Base-by-base conservation (phyloP, 768 basidiomycete species). In the Pholiota molesta region DNA sequence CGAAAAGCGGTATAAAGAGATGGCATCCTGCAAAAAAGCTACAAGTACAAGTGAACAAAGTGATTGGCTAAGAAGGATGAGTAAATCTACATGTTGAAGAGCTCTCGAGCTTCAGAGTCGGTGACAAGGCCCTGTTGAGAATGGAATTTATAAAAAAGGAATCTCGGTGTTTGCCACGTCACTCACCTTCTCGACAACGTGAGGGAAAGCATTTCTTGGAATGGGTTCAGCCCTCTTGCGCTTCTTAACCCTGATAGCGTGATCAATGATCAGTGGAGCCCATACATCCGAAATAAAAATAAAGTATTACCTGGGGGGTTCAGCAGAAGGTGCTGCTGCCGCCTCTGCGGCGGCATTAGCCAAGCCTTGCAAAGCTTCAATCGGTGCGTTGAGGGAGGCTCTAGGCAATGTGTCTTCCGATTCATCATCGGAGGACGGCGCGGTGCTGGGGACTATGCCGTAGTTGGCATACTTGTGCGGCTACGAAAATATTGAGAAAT, bases 1-100 rank as follows among this genome's bases (percentile, higher is more conserved):
- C 95, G 80, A 96, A 97, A 64, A 97, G 82, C 52, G 96, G 95
- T 66, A 97, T 94, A 81, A 97, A 98, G 73, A 95, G 84, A 79
- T 97, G 92, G 77, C 95, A 97, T 53, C 95, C 95, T 61, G 92
- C 89, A 80, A 97, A 97, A 82, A 97, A 98, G 71, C 93, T 95
- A 80, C 63, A 71, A 71, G 67, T 72, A 75, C 72, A 67, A 72
- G 72, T 73, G 73, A 74, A 76, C 74, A 73, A 72, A 68, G 67
- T 68, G 72, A 68, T 37, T 73, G 64, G 69, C 69, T 70, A 68
- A 65, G 69, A 67, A 69, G 55, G 70, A 70, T 68, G 68, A 66
- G 71, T 67, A 66, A 65, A 69, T 68, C 85, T 77, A 94, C 91
- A 96, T 94, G 78, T 94, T 90, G 80, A 91, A 95, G 58, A 97